phyloP scores from a whole-genome alignment of 2,329 filamentous ascomycete genomes.

The Phialocephala subalpina region DNA sequence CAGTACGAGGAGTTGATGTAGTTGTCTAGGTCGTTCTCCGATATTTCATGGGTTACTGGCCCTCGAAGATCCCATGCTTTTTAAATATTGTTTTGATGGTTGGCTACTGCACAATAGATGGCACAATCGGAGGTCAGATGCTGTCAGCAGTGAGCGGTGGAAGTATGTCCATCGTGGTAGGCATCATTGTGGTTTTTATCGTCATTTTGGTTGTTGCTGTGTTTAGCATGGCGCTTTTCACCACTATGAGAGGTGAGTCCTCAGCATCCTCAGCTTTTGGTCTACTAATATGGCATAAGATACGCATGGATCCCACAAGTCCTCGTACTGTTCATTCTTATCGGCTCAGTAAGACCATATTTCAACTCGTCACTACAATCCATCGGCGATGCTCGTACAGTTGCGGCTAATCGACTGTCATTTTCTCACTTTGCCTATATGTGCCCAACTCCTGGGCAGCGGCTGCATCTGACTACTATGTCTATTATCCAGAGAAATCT shows the following conservation, averaged over 20 bases:
- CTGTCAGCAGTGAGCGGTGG: conserved; percentile 67
- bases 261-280: neutral
- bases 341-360: conserved; percentile 60
- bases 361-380: conserved; percentile 61
- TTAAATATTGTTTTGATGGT: conserved; percentile 68
- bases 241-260: conserved; percentile 64
- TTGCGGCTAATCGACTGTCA: conserved; percentile 60
- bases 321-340: conserved; percentile 62
- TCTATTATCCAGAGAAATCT: conserved; percentile 45
- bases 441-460: conserved; percentile 27
- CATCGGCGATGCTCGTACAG: conserved; percentile 54
- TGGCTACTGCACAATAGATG: conserved; percentile 69
- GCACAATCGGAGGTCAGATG: conserved; percentile 72
- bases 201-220: conserved; percentile 69
- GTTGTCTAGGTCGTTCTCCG: conserved; percentile 60
- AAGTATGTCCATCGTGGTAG: conserved; percentile 66
- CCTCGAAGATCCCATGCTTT: conserved; percentile 67
- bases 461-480: conserved; percentile 32
- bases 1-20: too few species aligned
- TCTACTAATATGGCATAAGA: conserved; percentile 3
- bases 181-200: conserved; percentile 66
- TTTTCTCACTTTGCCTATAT: conserved; percentile 56
- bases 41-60: conserved; percentile 71
- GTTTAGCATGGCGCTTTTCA: conserved; percentile 74
- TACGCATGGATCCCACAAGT: conserved; percentile 56